A percentile compares a stretch with the other conserved stretches of the same genome.
Conservation (phyloP, 2,329 filamentous ascomycete genomes). For the Neofusicoccum sp. region DNA sequence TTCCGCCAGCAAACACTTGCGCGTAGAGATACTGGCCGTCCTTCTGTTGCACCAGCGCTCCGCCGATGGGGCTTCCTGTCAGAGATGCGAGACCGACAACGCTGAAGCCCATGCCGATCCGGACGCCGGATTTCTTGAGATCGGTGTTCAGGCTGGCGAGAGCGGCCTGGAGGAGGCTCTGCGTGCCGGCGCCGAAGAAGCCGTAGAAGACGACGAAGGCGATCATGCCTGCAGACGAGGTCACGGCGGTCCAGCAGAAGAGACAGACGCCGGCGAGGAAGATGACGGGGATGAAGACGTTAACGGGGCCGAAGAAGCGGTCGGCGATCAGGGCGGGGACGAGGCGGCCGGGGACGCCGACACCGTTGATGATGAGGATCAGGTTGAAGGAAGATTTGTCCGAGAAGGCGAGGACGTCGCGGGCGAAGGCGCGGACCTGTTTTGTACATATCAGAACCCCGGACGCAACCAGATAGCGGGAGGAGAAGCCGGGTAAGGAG, state of each 20-base stretch:
- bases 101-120: constrained; percentile 48
- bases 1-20: constrained; percentile 44
- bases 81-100: constrained; percentile 32
- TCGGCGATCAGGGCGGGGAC: constrained; percentile 51
- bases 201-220: constrained; percentile 51
- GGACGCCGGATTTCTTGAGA: constrained; percentile 44
- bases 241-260: constrained; percentile 48
- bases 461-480: neutral
- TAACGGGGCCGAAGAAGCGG: constrained; percentile 43
- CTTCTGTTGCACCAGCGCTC: constrained; percentile 38
- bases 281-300: constrained; percentile 43
- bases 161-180: constrained; percentile 48
- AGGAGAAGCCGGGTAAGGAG: neutral
- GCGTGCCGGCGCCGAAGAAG: constrained; percentile 50
- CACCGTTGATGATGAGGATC: constrained; percentile 14
- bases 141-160: constrained; percentile 48
- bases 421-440: constrained; percentile 17
- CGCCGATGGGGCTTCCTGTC: constrained; percentile 34
- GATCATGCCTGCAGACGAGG: constrained; percentile 41
- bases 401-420: constrained; percentile 47
- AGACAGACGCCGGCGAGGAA: constrained; percentile 46
- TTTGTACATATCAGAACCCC: neutral
- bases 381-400: constrained; percentile 49
- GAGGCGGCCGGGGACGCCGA: constrained; percentile 48
- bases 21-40: constrained; percentile 45